Conservation (phyloP, 176 grass and related monocot species). For the Poa pratensis region DNA sequence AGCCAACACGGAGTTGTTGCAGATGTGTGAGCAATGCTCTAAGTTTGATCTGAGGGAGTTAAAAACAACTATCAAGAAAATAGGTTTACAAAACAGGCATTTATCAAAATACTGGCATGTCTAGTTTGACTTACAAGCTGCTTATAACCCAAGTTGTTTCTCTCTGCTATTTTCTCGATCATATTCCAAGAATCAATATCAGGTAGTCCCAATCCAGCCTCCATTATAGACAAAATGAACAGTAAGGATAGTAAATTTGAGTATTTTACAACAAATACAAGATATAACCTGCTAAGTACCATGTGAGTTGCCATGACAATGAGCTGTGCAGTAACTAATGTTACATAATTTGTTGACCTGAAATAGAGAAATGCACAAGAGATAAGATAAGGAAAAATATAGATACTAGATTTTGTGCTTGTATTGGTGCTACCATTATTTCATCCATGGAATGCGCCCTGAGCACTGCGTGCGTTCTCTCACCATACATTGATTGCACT, state of each 20-base stretch:
- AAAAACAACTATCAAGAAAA: slow-evolving; percentile 34
- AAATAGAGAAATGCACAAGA: slow-evolving; percentile 44
- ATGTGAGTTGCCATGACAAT: slow-evolving; percentile 96
- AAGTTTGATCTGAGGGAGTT: slow-evolving; percentile 81
- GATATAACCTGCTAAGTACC: slow-evolving; percentile 56
- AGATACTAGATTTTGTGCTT: slow-evolving; percentile 6
- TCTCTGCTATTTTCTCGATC: slow-evolving; percentile 99
- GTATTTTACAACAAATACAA: slow-evolving; percentile 33
- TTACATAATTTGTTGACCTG: slow-evolving; percentile 93
- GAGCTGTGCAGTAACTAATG: slow-evolving; percentile 87
- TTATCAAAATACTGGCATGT: slow-evolving; percentile 28
- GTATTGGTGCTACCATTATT: slow-evolving; percentile 23
- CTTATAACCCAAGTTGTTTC: slow-evolving; percentile 97
- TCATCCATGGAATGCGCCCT: slow-evolving; percentile 30
- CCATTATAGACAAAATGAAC: slow-evolving; percentile 50
- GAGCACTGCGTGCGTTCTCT: slow-evolving; percentile 8
- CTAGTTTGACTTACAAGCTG: slow-evolving; percentile 83
- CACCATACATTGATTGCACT: slow-evolving; percentile 11
- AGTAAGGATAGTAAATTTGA: slow-evolving; percentile 38
- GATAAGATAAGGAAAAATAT: slow-evolving; percentile 28
- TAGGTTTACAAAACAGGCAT: slow-evolving; percentile 9
- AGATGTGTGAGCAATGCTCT: slow-evolving; percentile 94
- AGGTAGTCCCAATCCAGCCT: slow-evolving; percentile 92
- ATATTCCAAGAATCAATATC: slow-evolving; percentile 97
- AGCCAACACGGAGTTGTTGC: slow-evolving; percentile 90